Base-by-base conservation (phyloP, 257 asterid genomes). In the Gardenia jasminoides region DNA sequence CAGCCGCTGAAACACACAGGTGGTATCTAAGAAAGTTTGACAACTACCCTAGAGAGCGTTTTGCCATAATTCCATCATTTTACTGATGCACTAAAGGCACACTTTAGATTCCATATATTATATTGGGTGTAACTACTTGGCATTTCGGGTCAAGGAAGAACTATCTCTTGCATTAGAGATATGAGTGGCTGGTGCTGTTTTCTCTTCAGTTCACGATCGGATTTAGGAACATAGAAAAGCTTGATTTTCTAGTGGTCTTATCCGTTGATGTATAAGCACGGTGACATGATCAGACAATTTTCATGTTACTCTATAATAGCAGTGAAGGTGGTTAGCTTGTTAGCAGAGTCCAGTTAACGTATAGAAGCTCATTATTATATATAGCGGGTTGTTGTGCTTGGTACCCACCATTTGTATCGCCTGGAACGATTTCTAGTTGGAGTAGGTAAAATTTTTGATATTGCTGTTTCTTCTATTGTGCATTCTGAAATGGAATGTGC, bases 21-120 rank as follows among this genome's bases (percentile, higher is more conserved):
- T 96, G 98, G 97, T 93, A 96, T 86, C 84, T 83, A 58, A 85
- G 74, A 56, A 93, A 91, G 78, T 96, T 96, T 28, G 99, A 93
- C 56, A 84, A 89, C 80, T 96, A 96, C 79, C 99, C 99, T 13
- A 85, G 76, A 72, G 81, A 87, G 64, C 94, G 97, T 75, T 71
- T 24, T 36, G 93, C 93, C 30, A 85, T 93, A 54, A 72, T 93
- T 75, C 97, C 99, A 74, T 89, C 78, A 64, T 73, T 90, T 47
- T 90, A 85, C 81, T 92, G 75, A 72, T 36, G 70, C 26, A 39
- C 20, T 7, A 46, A 31, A 31, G 46, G 78, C 8, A 44, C 47
- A 36, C 67, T 59, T 3, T 22, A n/a, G 6, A 28, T 30, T 64
- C 41, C 20, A 8, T 28, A 15, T 64, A 15, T 30, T 28, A 15